Base-by-base conservation (phyloP, 2,329 filamentous ascomycete species). In the Aureobasidium mangrovei region DNA sequence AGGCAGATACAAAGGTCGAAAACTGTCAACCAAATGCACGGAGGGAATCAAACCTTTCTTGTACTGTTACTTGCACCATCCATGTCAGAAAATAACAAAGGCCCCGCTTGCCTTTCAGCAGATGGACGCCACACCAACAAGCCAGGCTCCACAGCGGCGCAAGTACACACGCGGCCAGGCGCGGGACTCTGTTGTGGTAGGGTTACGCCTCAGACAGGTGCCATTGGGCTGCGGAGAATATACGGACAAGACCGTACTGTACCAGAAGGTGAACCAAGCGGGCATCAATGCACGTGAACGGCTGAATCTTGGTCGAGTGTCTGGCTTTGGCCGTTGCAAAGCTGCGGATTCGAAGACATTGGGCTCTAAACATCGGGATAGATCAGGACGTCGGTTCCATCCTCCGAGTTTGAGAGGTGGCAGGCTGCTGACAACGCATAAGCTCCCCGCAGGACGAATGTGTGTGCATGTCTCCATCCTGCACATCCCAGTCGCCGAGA, bases 21-120 rank as follows among this genome's bases (percentile, higher is more conserved):
- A 32, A 28, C 2, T 40, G 38, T 12, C 45, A 47, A 27, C 43
- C 45, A 47, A 9, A n/a, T 33, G 24, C 5, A 29, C 18, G 8
- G 33, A 31, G 26, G 36, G 46, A 24, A 40, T 8, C 46, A 49
- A 18, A 49, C 35, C 40, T 49, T 49, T 49, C 35, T 49, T 49
- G 46, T 49, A 49, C 27, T 31, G 18, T 18, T 18, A 18, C 18
- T 18, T n/a, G 46, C 12, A 40, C 10, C 27, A 49, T 24, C 46
- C 46, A 40, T 39, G 46, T 24, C 32, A 33, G 32, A 10, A 33
- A 33, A 33, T 6, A 6, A 33, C 32, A 6, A 40, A 36, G 46
- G 35, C 32, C 36, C 46, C 36, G 46, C 46, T 40, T 49, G n/a
- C 35, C 31, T 27, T 40, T 49, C n/a, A 32, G 26, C n/a, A 32